Base-by-base conservation (phyloP, 2,329 filamentous ascomycete species). In the Aspergillus hiratsukae region DNA sequence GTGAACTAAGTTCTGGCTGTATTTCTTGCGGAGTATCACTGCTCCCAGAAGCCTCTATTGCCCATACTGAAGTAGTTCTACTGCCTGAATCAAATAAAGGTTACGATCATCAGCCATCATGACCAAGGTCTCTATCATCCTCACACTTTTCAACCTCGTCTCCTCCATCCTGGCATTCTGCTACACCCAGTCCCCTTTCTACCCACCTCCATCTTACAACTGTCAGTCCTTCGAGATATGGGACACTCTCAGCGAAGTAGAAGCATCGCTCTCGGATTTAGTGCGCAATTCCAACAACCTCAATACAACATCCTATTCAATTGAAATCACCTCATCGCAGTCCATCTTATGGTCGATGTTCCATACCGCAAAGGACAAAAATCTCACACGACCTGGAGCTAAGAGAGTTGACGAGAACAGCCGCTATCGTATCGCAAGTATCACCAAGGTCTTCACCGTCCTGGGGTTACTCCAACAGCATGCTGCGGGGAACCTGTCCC, bases 391-490 rank as follows among this genome's bases (percentile, higher is more conserved):
- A 21, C 40, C 40, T 19, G 40, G 40, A 43, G 40, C 40, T 4
- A n/a, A 43, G 2, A 43, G 8, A 9, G 40, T 43, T 11, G 40
- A 43, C 11, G 40, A 43, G 40, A 11, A 8, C 9, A 43, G 40
- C 21, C 19, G 40, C 0, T 69, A 67, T 57, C 62, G 66, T 25
- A 65, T 69, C 21, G 66, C 65, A 11, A 67, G 64, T 54, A 66
- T 66, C 41, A 66, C 65, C 29, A 69, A 67, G 57, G 48, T 62
- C 1, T 67, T 69, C 49, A 70, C 68, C 9, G 62, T 61, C 3
- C 52, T 68, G 21, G 65, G 63, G 8, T 56, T 70, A 17, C 55
- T 70, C 11, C 58, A 67, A 37, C 66, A 65, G 27, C 62, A 69
- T 46, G 63, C 56, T 2, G 63, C 59, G 1, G 66, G 65, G 2